Percentiles rank a stretch among this genome's conserved stretches.
Evolutionary conservation across 2,329 filamentous ascomycete species (phyloP).

Genomic region (Tolypocladium ophioglossoides): DNA sequence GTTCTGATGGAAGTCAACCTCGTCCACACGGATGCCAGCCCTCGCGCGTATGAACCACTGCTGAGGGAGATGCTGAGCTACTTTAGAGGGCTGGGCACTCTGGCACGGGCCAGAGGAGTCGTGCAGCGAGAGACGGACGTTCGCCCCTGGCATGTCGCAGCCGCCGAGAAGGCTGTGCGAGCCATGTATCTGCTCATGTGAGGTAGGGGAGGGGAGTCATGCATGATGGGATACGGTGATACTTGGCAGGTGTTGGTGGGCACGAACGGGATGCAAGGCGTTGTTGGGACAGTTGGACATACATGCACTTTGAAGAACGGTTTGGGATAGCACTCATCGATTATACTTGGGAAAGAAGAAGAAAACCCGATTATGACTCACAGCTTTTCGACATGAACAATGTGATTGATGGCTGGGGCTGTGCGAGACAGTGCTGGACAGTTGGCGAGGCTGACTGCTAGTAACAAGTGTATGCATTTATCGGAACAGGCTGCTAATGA

Average conservation of each 20-base stretch:
- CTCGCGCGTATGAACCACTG: conserved; percentile 49
- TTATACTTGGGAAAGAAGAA: background rate
- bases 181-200: conserved; percentile 56
- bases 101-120: conserved; percentile 57
- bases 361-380: background rate
- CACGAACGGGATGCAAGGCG: background rate
- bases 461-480: background rate
- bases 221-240: background rate
- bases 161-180: conserved; percentile 56
- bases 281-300: background rate
- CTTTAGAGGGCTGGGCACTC: conserved; percentile 56
- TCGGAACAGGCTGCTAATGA: background rate
- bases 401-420: background rate
- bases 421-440: background rate
- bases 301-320: background rate
- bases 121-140: conserved; percentile 48
- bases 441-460: background rate
- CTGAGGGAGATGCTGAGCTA: conserved; percentile 60
- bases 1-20: conserved; percentile 54
- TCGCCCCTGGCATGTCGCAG: conserved; percentile 70
- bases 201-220: conserved; percentile 9
- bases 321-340: background rate
- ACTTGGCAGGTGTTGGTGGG: background rate
- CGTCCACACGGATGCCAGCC: conserved; percentile 41
- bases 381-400: background rate